Conservation (phyloP, 2,329 filamentous ascomycete species). For the Aureobasidium uvarum region DNA sequence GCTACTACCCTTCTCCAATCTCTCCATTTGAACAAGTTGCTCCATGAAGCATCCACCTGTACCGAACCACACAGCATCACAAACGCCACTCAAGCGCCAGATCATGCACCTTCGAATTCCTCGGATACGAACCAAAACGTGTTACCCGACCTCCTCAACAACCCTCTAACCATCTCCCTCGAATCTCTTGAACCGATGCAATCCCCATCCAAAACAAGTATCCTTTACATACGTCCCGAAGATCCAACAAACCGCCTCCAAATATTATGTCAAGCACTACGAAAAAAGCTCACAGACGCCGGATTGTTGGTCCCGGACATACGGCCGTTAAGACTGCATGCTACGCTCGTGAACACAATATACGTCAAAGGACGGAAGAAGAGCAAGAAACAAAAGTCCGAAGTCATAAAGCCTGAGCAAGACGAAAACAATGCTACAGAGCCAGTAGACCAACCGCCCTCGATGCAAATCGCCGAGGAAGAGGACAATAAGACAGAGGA, state of each 20-base stretch:
- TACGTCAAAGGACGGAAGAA: constrained; percentile 57
- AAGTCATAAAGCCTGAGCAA: background rate
- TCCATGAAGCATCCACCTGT: constrained; percentile 22
- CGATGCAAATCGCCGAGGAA: no score
- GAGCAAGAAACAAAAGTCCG: background rate
- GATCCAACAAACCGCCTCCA: constrained; percentile 55
- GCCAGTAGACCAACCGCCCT: background rate
- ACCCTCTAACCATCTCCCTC: constrained; percentile 43
- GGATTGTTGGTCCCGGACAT: constrained; percentile 59
- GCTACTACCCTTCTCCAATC: constrained; percentile 44
- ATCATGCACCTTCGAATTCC: background rate
- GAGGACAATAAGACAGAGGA: background rate
- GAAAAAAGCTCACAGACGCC: constrained; percentile 53
- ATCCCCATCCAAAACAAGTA: constrained; percentile 54
- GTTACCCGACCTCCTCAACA: background rate
- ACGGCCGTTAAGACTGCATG: constrained; percentile 71
- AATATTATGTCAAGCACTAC: constrained; percentile 58
- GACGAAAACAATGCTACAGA: background rate
- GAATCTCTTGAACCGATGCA: constrained; percentile 62
- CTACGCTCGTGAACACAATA: constrained; percentile 81
- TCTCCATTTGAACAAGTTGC: constrained; percentile 33
- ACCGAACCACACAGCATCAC: background rate
- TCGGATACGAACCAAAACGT: background rate
- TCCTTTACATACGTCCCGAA: constrained; percentile 63
- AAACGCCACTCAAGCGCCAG: no score